Base-by-base conservation (phyloP, 176 grass and related monocot genomes). In the Avena atlantica region DNA sequence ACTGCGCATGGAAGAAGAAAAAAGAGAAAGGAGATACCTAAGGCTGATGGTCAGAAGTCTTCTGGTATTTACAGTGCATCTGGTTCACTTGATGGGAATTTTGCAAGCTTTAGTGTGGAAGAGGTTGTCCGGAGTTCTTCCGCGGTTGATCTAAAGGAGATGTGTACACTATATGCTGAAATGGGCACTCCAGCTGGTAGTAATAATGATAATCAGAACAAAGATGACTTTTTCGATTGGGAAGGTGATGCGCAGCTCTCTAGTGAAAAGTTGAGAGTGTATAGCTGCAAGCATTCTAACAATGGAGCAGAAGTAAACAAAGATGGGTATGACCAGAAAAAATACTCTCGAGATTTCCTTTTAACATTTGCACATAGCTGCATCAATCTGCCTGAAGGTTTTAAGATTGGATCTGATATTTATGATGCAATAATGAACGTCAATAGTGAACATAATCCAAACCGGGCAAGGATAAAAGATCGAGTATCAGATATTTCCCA, bases 301-400 rank as follows among this genome's bases (percentile, higher is more conserved):
- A 72, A 3, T 62, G 20, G 27, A 63, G 29, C 29, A 74, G 87
- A 79, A 45, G 51, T 61, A 74, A 85, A 53, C 56, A 87, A 81
- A 53, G 81, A 44, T 87, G 90, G 89, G 16, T 78, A 71, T 64
- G 31, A 45, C 53, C 57, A 62, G 10, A 84, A 82, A 80, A 97
- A 29, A 36, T 97, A 97, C 85, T 78, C 95, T 12, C 89, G 86
- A 50, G 95, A 94, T 92, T 97, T 94, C 83, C 81, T 97, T 51
- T 77, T 97, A 89, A 91, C 92, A 60, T 87, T 94, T 66, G 65
- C 84, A 34, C 84, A 91, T 44, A 87, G 86, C 50, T 92, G 79
- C 45, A 80, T 60, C 36, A 21, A 79, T 16, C 90, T 97, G 77
- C 92, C 95, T 81, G 45, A 40, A 57, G 78, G 92, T 86, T 97